Evolutionary conservation across 441 rosid genomes (phyloP).

Genomic region (Macaranga tanarius): DNA sequence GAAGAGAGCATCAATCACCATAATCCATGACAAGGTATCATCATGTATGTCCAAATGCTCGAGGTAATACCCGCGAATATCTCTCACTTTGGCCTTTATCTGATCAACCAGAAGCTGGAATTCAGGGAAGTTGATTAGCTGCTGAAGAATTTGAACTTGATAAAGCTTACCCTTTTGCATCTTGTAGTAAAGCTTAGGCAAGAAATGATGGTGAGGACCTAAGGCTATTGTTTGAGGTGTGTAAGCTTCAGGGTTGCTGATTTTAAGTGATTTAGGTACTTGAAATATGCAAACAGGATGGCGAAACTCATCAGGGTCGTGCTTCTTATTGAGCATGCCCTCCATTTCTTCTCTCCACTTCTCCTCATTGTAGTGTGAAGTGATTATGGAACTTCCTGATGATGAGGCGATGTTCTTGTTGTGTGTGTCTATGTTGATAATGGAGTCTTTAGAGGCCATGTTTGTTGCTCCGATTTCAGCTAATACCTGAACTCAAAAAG

Average conservation of each 20-base stretch:
- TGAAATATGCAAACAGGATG: conserved; percentile 10
- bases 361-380: not conserved
- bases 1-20: conserved; percentile 16
- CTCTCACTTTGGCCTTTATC: not conserved
- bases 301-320: not conserved
- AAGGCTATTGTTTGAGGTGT: conserved; percentile 14
- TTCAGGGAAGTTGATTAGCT: not conserved
- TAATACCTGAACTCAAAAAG: too few relatives aligned
- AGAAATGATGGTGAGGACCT: conserved; percentile 23
- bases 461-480: not conserved
- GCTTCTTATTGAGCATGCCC: not conserved
- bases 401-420: too few relatives aligned
- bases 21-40: conserved; percentile 14
- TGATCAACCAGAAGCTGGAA: not conserved
- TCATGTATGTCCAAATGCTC: not conserved
- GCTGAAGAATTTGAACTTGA: not conserved
- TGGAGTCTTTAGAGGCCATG: not conserved
- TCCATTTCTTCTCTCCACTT: not conserved
- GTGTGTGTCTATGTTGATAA: not conserved
- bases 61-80: conserved; percentile 1
- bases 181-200: conserved; percentile 9
- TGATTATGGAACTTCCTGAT: not conserved
- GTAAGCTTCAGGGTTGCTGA: conserved; percentile 17
- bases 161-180: conserved; percentile 14
- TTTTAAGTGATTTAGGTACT: not conserved